Base-by-base conservation (phyloP, 83 land plant genomes). In the Diphasiastrum complanatum region DNA sequence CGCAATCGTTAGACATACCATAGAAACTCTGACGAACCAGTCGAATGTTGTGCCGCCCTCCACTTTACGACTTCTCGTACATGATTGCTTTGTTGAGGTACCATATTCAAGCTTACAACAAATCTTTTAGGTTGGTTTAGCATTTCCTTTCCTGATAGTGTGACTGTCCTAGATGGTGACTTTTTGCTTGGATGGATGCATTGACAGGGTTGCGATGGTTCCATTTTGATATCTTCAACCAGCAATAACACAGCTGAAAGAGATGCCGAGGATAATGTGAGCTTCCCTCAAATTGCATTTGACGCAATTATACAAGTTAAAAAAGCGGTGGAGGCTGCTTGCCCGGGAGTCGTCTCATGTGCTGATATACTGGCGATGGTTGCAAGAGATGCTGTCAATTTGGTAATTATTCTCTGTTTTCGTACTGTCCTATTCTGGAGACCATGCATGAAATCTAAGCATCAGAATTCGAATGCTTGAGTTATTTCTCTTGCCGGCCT, bases 321-420 rank as follows among this genome's bases (percentile, higher is more conserved):
- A 27, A 55, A 55, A 19, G 59, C 59, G 16, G 59, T 55, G 0
- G 59, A 55, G 19, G 59, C 59, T 55, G 35, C 30, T 27, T 55
- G 59, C 59, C 59, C 59, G 18, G 59, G 38, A 19, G 43, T 55
- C 1, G 59, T 55, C 11, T 55, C 59, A 30, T 55, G 59, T 30
- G 59, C 59, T 11, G 59, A 55, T 23, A 55, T 55, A 6, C 34
- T 55, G 38, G 59, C 59, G 6, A 55, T 55, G 59, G 59, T 35
- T 6, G 59, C 59, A 10, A 25, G 59, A 27, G 59, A 55, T 27
- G 59, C 35, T 14, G 59, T 55, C 11, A 35, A 27, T 14, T 32
- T 55, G 11, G 59, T 55, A 55, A 55, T n/a, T n/a, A n/a, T n/a
- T n/a, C n/a, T n/a, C n/a, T n/a, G n/a, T n/a, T n/a, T n/a, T n/a